Base-by-base conservation (phyloP, 176 grass and related monocot species). In the Themeda triandra region DNA sequence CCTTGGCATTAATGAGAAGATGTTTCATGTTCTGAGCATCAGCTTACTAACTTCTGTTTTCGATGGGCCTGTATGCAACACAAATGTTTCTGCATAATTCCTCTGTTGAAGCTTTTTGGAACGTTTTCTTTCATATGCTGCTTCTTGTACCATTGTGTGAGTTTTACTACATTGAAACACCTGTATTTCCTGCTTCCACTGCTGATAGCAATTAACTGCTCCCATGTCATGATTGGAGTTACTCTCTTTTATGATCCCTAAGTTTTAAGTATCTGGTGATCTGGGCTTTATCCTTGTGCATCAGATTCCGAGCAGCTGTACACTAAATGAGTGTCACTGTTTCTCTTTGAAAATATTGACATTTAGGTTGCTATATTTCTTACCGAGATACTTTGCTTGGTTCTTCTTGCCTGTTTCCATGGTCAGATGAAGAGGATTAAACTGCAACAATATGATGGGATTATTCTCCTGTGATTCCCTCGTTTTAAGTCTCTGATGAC, bases 1-100 rank as follows among this genome's bases (percentile, higher is more conserved):
- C 67, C 28, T 36, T 69, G 36, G 79, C 88, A 86, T 90, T 86
- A 21, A 90, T 82, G 88, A 90, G 83, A 86, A 82, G 66, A 90
- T 60, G 28, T 46, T 73, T 83, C 67, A 83, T 90, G 3, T 51
- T 48, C 80, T 90, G 75, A 87, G 75, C 68, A 11, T 6, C 13
- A 25, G 6, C 3, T 2, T 32, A 46, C 0, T 4, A n/a, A 8
- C 1, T 62, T 49, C 1, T 24, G 2, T 41, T 63, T 4, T 39
- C 27, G 8, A 49, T 49, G 64, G 4, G 11, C 21, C n/a, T 48
- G 24, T 21, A 4, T 46, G 17, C 14, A 2, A 19, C 0, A 7
- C 60, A 12, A 32, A 4, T 66, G 1, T 60, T 14, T 32, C 9
- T 39, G 23, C 10, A 51, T 15, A 8, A 14, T 23, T 30, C 6